A percentile compares a stretch with the other conserved stretches of the same genome.
These are phyloP conservation scores for Limnomonas spitsbergensis DNA, from an alignment of 139 green algal species.

Conservation along the genomic window DNA sequence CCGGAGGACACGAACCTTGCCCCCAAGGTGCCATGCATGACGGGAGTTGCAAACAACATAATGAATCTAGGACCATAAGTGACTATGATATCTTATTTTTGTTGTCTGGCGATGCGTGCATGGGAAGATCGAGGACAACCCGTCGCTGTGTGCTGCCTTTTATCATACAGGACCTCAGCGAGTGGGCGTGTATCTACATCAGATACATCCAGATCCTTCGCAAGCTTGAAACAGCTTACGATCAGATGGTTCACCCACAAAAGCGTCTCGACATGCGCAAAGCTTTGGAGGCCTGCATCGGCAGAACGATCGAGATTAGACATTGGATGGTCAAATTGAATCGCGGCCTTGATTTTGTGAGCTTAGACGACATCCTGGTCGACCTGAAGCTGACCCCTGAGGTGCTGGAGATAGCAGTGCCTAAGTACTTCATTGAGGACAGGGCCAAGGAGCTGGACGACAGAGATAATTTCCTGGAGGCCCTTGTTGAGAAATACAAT, in stretches of 20 bases:
- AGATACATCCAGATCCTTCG: conserved; percentile 80
- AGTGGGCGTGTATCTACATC: conserved; percentile 87
- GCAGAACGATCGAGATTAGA: conserved; percentile 70
- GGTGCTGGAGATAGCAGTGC: conserved; percentile 73
- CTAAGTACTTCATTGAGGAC: conserved; percentile 76
- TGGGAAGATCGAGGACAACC: conserved; percentile 6
- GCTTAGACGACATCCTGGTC: conserved; percentile 78
- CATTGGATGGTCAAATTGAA: conserved; percentile 76
- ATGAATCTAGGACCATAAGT: too few species aligned
- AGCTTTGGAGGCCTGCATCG: conserved; percentile 80
- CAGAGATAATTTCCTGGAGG: conserved; percentile 72
- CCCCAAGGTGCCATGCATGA: conserved; percentile 53
- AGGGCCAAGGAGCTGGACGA: conserved; percentile 70
- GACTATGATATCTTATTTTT: too few species aligned
- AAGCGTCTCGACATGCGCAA: conserved; percentile 77
- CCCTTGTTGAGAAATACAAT: conserved; percentile 79
- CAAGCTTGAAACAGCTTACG: conserved; percentile 78
- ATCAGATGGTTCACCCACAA: conserved; percentile 86
- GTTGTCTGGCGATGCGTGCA: too few species aligned
- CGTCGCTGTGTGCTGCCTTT: background rate
- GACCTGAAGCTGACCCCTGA: conserved; percentile 82
- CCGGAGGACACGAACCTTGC: conserved; percentile 62
- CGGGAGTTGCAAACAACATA: too few species aligned
- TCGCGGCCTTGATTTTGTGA: conserved; percentile 67
- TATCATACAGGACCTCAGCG: conserved; percentile 61